Conservation (phyloP, 129 eudicot genomes). For the Flaveria ramosissima region DNA sequence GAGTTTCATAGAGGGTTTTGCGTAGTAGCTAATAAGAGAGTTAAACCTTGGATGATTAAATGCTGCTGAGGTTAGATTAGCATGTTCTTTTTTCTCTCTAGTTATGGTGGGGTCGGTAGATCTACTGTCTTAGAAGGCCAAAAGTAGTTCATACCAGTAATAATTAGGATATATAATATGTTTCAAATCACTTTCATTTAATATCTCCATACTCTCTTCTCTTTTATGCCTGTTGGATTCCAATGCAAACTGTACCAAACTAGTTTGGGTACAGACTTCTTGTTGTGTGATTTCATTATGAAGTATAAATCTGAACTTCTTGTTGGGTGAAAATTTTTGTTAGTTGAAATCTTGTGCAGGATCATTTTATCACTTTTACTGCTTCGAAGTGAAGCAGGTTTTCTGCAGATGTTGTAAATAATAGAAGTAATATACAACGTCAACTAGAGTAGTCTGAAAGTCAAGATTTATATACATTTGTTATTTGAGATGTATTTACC, state of each 20-base stretch:
- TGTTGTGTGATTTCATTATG: too few relatives aligned
- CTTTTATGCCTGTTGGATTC: not conserved
- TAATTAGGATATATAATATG: not conserved
- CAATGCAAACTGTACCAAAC: not conserved
- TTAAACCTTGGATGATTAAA: not conserved
- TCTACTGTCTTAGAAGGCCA: not conserved
- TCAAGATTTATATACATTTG: not conserved
- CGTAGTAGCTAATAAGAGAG: not conserved
- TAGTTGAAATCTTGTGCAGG: not conserved
- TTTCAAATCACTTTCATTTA: not conserved
- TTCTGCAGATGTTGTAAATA: constrained; percentile 9
- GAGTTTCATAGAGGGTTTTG: not conserved
- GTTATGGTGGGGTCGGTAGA: not conserved
- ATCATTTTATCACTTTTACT: not conserved
- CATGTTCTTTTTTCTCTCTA: not conserved
- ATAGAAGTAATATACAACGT: not conserved
- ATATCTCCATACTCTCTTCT: not conserved
- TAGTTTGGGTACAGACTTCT: not conserved
- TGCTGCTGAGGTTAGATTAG: not conserved
- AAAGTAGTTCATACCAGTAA: not conserved
- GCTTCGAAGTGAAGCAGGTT: not conserved
- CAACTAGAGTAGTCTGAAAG: not conserved
- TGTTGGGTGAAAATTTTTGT: not conserved
- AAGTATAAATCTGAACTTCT: not conserved
- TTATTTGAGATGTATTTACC: not conserved